Conservation (phyloP, 129 eudicot genomes). For the Saposhnikovia divaricata region DNA sequence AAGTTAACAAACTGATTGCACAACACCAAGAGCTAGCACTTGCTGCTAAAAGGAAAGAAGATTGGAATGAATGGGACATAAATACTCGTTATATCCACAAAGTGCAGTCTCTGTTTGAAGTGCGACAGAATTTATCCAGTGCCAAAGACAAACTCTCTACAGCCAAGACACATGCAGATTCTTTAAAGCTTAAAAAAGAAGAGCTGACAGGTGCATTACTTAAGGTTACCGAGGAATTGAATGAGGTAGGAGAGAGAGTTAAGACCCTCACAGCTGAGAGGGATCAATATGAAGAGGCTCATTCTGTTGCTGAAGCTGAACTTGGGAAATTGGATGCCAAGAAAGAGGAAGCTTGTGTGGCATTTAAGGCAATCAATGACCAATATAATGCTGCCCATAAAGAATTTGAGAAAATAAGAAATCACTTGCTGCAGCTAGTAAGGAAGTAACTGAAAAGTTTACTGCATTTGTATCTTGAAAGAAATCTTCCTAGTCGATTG, state of each 20-base stretch:
- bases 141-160: background rate
- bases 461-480: background rate
- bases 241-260: slow-evolving; percentile 1
- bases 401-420: background rate
- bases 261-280: background rate
- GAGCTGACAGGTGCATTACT: background rate
- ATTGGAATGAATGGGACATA: background rate
- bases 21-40: background rate
- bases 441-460: background rate
- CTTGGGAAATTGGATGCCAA: background rate
- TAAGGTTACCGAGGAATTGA: background rate
- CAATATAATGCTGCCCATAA: background rate
- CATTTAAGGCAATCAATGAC: background rate
- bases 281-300: background rate
- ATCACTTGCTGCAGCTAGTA: background rate
- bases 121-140: background rate
- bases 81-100: background rate
- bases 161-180: background rate
- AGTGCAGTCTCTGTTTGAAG: background rate
- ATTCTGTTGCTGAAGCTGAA: background rate
- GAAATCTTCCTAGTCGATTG: background rate
- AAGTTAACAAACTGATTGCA: background rate
- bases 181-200: background rate
- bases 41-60: background rate
- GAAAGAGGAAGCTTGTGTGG: background rate